Evolutionary conservation across 176 grass and related monocot species (phyloP).

Genomic region (Oryza nivara): DNA sequence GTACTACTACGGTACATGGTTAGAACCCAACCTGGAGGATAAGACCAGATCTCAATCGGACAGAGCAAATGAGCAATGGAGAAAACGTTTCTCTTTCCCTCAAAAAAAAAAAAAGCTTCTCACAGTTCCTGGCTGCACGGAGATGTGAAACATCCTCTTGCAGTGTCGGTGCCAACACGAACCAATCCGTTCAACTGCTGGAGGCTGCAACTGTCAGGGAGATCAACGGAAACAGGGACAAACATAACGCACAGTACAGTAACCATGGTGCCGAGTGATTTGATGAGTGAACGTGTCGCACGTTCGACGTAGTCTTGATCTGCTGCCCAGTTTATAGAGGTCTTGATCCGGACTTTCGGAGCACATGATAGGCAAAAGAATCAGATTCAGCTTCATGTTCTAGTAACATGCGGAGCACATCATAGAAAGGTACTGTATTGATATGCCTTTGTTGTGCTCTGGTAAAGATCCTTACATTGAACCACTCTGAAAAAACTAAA

Average conservation of each 20-base stretch:
- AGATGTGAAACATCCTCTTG: too few species aligned
- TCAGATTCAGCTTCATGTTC: not conserved
- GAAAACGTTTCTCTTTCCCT: too few species aligned
- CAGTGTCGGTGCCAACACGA: not conserved
- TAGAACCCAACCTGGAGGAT: too few species aligned
- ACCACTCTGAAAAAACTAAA: not conserved
- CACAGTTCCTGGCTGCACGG: too few species aligned
- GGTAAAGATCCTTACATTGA: not conserved
- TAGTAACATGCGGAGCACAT: not conserved
- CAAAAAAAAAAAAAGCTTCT: too few species aligned
- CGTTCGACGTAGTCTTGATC: not conserved
- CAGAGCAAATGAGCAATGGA: not conserved
- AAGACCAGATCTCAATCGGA: too few species aligned
- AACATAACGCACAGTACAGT: not conserved
- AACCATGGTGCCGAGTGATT: not conserved
- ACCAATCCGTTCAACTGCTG: not conserved
- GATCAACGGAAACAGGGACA: slow-evolving; percentile 6
- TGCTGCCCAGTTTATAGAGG: not conserved
- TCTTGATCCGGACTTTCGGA: not conserved
- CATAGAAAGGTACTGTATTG: not conserved
- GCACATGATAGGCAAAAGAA: not conserved
- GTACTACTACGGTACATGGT: not conserved
- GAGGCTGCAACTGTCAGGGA: slow-evolving; percentile 4
- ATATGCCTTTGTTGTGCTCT: not conserved
- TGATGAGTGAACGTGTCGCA: not conserved